Evolutionary conservation across 2,329 filamentous ascomycete genomes (phyloP).

Genomic region (Aureobasidium mangrovei): DNA sequence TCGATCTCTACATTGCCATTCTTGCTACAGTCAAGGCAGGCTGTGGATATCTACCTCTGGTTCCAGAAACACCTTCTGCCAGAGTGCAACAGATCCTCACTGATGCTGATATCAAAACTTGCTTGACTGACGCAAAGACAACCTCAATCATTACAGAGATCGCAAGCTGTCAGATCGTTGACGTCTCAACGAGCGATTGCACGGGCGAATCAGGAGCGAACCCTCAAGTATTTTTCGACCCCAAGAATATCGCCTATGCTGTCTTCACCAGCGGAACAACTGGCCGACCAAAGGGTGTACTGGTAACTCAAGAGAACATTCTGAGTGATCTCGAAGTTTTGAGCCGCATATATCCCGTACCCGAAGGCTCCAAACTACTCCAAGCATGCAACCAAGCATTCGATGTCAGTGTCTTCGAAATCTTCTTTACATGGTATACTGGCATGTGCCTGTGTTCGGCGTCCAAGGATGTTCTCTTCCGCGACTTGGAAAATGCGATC

Average conservation of each 20-base stretch:
- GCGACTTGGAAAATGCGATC: constrained; percentile 61
- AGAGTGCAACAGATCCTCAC: constrained; percentile 53
- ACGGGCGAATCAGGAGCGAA: constrained; percentile 30
- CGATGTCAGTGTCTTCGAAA: constrained; percentile 82
- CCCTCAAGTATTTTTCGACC: constrained; percentile 31
- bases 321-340: constrained; percentile 65
- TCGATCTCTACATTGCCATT: constrained; percentile 63
- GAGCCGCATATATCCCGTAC: constrained; percentile 54
- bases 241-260: constrained; percentile 58
- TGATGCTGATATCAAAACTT: constrained; percentile 47
- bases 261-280: constrained; percentile 82
- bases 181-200: constrained; percentile 27
- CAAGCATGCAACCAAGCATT: constrained; percentile 81
- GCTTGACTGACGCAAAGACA: constrained; percentile 31
- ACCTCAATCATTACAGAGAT: constrained; percentile 15
- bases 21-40: constrained; percentile 67
- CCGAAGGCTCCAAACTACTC: constrained; percentile 51
- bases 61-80: constrained; percentile 59
- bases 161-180: constrained; percentile 16
- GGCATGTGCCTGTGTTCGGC: constrained; percentile 74
- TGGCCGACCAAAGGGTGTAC: constrained; percentile 69
- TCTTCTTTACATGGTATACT: constrained; percentile 72
- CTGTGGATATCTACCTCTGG: constrained; percentile 69
- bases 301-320: constrained; percentile 67
- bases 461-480: constrained; percentile 64